Evolutionary conservation across 192 early-diverging fungal species (phyloP).

Genomic region (Coemansia sp.): DNA sequence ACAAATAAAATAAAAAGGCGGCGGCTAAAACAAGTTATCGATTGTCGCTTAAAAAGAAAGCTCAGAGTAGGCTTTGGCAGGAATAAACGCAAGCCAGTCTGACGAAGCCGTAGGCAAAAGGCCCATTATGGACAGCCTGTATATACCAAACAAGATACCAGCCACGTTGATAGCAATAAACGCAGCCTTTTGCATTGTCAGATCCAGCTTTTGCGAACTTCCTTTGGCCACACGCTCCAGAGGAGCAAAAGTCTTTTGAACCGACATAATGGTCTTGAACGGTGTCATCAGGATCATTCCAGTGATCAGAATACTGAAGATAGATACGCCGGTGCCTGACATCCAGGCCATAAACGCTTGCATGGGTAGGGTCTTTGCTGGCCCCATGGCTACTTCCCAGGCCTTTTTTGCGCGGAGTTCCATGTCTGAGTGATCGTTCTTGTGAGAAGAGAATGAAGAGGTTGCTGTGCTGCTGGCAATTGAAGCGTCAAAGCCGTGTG

Average conservation of each 20-base stretch:
- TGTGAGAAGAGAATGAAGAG: slow-evolving; percentile 9
- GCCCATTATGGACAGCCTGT: slow-evolving; percentile 92
- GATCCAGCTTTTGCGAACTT: slow-evolving; percentile 36
- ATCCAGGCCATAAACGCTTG: slow-evolving; percentile 99
- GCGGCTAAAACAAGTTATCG: background rate
- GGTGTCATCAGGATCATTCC: slow-evolving; percentile 94
- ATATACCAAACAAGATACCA: slow-evolving; percentile 84
- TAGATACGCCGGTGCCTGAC: slow-evolving; percentile 95
- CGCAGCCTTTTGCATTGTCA: slow-evolving; percentile 78
- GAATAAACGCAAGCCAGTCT: slow-evolving; percentile 96
- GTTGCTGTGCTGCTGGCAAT: slow-evolving; percentile 15
- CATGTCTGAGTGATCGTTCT: slow-evolving; percentile 25
- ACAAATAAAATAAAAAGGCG: background rate
- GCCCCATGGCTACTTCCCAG: slow-evolving; percentile 90
- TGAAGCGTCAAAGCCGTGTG: slow-evolving; percentile 31
- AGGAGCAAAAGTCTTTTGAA: slow-evolving; percentile 75
- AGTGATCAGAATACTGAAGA: slow-evolving; percentile 93
- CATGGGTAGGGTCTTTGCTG: slow-evolving; percentile 94
- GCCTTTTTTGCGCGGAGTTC: slow-evolving; percentile 77
- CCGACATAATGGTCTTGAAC: slow-evolving; percentile 70
- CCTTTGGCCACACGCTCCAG: slow-evolving; percentile 63
- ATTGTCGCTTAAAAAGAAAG: slow-evolving; percentile 20
- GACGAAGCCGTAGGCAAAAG: slow-evolving; percentile 88
- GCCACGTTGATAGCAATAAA: slow-evolving; percentile 83
- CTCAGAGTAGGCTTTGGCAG: slow-evolving; percentile 59